Base-by-base conservation (phyloP, 116 monocot species). In the Iris pallida region DNA sequence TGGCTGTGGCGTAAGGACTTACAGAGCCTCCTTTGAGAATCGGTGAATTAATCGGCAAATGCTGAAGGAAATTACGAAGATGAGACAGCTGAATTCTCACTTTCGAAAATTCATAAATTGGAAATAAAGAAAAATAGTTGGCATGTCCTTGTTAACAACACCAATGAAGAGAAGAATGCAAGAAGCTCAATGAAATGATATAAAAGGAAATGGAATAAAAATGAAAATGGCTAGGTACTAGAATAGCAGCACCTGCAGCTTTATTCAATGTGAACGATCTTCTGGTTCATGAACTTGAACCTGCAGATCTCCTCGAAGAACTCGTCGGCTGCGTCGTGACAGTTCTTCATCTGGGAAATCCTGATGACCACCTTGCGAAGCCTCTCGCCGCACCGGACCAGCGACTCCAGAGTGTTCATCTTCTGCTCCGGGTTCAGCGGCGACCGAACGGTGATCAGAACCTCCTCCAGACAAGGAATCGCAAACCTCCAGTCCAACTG, bases 401-500 rank as follows among this genome's bases (percentile, higher is more conserved):
- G 64, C 10, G 82, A 86, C 43, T 81, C 81, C 0, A 99, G 84
- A 5, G 99, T 85, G 53, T 59, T 86, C 70, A 99, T 74, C 72
- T 99, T 99, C 76, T 99, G 93, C 68, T 88, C 88, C 5, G 94
- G 86, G 72, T 99, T 93, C 55, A 99, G 63, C 14, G 99, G 90
- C 0, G 99, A 99, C 49, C 99, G 75, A 45, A 93, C 99, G 0
- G 86, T 99, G 53, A 99, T 66, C 14, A 80, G 18, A 45, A 84
- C 86, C 71, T 90, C 84, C 75, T 99, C 85, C 85, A 93, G 72
- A 47, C 60, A 76, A 59, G 99, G 88, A 43, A 99, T 91, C 6
- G 16, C 40, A 57, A 99, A 93, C 12, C 65, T 82, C 9, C 80
- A 75, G 71, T 86, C 74, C 67, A 93, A 43, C 99, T 99, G 88